These are phyloP conservation scores for Stagonosporopsis cucurbitacearum DNA, from an alignment of 2,329 filamentous ascomycete species.

Conservation along the genomic window DNA sequence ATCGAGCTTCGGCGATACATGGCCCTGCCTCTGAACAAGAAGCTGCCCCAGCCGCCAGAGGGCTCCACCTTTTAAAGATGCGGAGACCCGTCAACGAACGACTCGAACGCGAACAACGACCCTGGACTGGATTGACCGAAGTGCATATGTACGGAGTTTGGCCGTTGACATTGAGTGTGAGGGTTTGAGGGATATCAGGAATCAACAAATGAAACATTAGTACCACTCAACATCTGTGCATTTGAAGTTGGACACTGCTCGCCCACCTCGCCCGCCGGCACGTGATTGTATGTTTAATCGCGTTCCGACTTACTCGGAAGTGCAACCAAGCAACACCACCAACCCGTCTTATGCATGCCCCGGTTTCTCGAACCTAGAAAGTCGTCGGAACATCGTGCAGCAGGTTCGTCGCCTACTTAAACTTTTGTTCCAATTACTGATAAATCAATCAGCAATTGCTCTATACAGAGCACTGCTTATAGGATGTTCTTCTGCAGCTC, in stretches of 20 bases:
- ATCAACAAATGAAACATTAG: slow-evolving; percentile 23
- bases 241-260: background rate
- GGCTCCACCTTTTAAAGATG: slow-evolving; percentile 66
- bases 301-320: slow-evolving; percentile 12
- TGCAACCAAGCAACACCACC: slow-evolving; percentile 17
- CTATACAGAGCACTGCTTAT: slow-evolving; percentile 74
- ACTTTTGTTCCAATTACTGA: slow-evolving; percentile 1
- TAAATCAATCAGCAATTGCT: slow-evolving; percentile 62
- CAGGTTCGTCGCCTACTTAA: slow-evolving; percentile 48
- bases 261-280: background rate
- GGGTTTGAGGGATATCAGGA: slow-evolving; percentile 7
- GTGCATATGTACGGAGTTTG: slow-evolving; percentile 44
- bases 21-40: slow-evolving; percentile 91
- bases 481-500: slow-evolving; percentile 60
- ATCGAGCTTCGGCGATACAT: slow-evolving; percentile 93
- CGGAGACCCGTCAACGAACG: slow-evolving; percentile 3
- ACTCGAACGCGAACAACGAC: slow-evolving; percentile 9
- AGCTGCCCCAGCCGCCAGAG: slow-evolving; percentile 91
- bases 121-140: slow-evolving; percentile 19
- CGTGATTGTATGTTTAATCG: slow-evolving; percentile 30
- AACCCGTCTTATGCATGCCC: slow-evolving; percentile 52
- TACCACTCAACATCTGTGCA: background rate
- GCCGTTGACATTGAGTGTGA: slow-evolving; percentile 19
- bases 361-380: slow-evolving; percentile 53
- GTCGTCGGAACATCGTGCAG: slow-evolving; percentile 59